Evolutionary conservation across 2,329 filamentous ascomycete species (phyloP).

Genomic region (Penicillium thymicola): DNA sequence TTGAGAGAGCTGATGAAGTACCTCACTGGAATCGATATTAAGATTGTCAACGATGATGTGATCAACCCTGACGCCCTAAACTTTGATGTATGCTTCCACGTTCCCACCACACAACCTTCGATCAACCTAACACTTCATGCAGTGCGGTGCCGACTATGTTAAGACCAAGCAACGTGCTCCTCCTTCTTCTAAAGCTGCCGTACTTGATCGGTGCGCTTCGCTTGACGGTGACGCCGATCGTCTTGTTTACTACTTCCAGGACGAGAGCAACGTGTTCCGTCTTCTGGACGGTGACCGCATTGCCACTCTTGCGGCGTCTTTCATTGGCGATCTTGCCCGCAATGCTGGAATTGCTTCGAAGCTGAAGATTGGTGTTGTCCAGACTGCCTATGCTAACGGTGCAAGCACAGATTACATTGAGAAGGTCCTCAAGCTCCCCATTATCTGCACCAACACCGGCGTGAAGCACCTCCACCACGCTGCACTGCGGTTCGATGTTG

Average conservation of each 20-base stretch:
- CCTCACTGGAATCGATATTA: constrained; percentile 74
- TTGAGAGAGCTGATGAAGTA: constrained; percentile 80
- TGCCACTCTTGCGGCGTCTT: constrained; percentile 87
- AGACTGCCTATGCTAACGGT: constrained; percentile 97
- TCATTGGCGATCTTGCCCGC: constrained; percentile 83
- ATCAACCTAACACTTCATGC: constrained; percentile 18
- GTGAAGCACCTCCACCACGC: constrained; percentile 98
- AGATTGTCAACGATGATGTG: constrained; percentile 89
- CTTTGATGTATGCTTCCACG: constrained; percentile 62
- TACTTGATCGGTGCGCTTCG: constrained; percentile 78
- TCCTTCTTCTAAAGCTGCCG: constrained; percentile 71
- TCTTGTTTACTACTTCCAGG: constrained; percentile 90
- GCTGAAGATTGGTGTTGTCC: constrained; percentile 87
- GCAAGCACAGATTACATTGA: constrained; percentile 89
- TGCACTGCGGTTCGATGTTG: constrained; percentile 90
- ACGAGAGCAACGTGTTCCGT: constrained; percentile 77
- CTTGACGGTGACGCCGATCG: constrained; percentile 95
- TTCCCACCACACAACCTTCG: neutral
- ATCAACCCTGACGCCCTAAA: constrained; percentile 87
- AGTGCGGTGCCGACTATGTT: constrained; percentile 95
- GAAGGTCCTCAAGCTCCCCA: constrained; percentile 80
- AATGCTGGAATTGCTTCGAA: constrained; percentile 75
- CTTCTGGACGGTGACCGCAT: constrained; percentile 97
- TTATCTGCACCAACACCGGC: constrained; percentile 89
- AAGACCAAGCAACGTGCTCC: constrained; percentile 95